Percentiles rank a stretch among this genome's conserved stretches.
These are phyloP conservation scores for Straminergon stramineum DNA, from an alignment of 225 moss, liverwort and hornwort genomes.

Conservation along the genomic window DNA sequence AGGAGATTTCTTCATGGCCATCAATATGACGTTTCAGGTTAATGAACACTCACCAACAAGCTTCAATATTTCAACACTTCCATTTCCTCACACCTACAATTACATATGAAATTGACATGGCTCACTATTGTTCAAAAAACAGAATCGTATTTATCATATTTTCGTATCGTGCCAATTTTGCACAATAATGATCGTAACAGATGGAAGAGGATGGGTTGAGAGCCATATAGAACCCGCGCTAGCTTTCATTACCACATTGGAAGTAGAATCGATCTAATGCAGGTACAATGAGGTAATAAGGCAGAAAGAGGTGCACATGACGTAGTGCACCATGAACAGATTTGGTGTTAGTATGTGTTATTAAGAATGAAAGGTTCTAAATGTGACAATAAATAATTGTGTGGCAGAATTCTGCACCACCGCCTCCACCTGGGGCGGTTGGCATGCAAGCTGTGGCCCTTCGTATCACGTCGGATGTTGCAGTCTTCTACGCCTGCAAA, in stretches of 20 bases:
- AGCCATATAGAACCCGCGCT: background rate
- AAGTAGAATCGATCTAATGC: background rate
- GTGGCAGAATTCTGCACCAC: constrained; percentile 37
- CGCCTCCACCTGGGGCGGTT: constrained; percentile 31
- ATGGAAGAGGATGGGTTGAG: background rate
- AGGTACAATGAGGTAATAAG: background rate
- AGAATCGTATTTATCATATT: no score
- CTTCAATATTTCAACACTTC: no score
- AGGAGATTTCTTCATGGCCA: constrained; percentile 41
- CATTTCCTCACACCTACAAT: background rate
- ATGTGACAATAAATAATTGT: background rate
- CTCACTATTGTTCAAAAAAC: background rate
- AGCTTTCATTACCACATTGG: background rate
- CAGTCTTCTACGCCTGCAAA: constrained; percentile 37
- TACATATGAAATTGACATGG: background rate
- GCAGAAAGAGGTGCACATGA: background rate
- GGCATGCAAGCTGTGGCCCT: constrained; percentile 55
- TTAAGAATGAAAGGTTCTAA: background rate
- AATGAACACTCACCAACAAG: background rate
- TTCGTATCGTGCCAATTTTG: background rate
- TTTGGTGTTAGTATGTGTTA: no score
- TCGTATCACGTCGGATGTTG: constrained; percentile 34
- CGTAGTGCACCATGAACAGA: background rate
- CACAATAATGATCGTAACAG: background rate
- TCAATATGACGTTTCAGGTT: constrained; percentile 44